Evolutionary conservation across 2,329 filamentous ascomycete species (phyloP).

Genomic region (Aspergillus neotritici): DNA sequence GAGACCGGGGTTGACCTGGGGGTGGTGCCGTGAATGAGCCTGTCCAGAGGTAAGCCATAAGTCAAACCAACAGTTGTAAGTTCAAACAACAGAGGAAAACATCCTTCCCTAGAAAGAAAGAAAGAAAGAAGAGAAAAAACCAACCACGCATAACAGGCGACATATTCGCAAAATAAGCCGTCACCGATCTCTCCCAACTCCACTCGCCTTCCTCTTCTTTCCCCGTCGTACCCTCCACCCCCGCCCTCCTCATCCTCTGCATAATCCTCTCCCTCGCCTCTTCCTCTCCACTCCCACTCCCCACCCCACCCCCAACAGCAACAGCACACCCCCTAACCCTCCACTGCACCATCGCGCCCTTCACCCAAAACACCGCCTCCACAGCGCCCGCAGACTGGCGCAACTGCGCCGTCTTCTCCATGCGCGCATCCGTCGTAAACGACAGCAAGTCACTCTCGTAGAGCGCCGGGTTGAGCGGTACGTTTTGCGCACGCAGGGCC

Average conservation of each 20-base stretch:
- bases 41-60: slow-evolving; percentile 9
- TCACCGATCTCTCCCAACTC: slow-evolving; percentile 75
- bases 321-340: slow-evolving; percentile 71
- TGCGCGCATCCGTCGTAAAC: slow-evolving; percentile 82
- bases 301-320: slow-evolving; percentile 66
- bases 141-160: slow-evolving; percentile 70
- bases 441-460: slow-evolving; percentile 74
- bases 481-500: slow-evolving; percentile 47
- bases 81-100: slow-evolving; percentile 1
- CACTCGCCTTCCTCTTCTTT: slow-evolving; percentile 48
- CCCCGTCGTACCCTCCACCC: slow-evolving; percentile 30
- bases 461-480: slow-evolving; percentile 54
- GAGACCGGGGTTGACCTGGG: slow-evolving; percentile 57
- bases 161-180: slow-evolving; percentile 84
- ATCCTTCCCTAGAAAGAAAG: not conserved
- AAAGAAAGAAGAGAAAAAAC: slow-evolving; percentile 12
- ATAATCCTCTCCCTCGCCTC: slow-evolving; percentile 54
- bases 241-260: slow-evolving; percentile 26
- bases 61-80: not conserved
- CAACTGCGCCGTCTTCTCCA: slow-evolving; percentile 76
- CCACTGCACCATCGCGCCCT: slow-evolving; percentile 72
- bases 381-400: slow-evolving; percentile 60
- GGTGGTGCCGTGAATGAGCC: slow-evolving; percentile 68
- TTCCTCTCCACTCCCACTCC: slow-evolving; percentile 47
- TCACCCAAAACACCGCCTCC: slow-evolving; percentile 81